Evolutionary conservation across 116 monocot species (phyloP).

Genomic region (Trichopus zeylanicus): DNA sequence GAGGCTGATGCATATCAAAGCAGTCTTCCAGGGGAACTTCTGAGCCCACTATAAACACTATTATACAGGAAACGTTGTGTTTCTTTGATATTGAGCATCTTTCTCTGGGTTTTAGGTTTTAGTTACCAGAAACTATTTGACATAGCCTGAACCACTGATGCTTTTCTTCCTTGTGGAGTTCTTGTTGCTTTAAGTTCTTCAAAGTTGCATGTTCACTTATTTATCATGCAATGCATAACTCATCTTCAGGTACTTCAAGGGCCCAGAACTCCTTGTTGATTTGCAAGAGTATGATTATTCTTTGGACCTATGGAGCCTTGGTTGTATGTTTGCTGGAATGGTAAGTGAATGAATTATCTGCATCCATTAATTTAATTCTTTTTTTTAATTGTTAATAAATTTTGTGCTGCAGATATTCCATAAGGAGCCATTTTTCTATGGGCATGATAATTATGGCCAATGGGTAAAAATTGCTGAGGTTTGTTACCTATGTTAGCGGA

Average conservation of each 20-base stretch:
- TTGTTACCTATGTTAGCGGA: neutral
- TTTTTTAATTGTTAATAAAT: neutral
- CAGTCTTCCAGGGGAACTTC: no score
- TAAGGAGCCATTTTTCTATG: conserved; percentile 82
- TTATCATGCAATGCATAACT: neutral
- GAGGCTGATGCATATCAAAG: no score
- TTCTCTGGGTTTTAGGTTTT: no score
- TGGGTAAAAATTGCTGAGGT: conserved; percentile 75
- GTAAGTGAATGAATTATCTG: conserved; percentile 21
- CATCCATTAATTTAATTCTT: neutral
- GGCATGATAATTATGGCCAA: conserved; percentile 84
- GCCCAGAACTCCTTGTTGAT: conserved; percentile 92
- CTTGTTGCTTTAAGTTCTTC: neutral
- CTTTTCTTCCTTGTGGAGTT: neutral
- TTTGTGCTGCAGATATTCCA: conserved; percentile 59
- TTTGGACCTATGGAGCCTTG: conserved; percentile 93
- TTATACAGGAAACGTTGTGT: no score
- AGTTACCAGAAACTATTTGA: no score
- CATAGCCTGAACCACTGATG: no score
- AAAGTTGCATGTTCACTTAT: neutral
- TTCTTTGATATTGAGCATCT: no score
- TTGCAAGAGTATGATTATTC: conserved; percentile 97
- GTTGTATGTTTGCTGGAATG: conserved; percentile 98
- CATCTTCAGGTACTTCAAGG: conserved; percentile 72
- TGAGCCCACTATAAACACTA: no score